Percentiles rank a stretch among this genome's conserved stretches.
Evolutionary conservation across 2,329 filamentous ascomycete species (phyloP).

Genomic region (Apiospora koreana): DNA sequence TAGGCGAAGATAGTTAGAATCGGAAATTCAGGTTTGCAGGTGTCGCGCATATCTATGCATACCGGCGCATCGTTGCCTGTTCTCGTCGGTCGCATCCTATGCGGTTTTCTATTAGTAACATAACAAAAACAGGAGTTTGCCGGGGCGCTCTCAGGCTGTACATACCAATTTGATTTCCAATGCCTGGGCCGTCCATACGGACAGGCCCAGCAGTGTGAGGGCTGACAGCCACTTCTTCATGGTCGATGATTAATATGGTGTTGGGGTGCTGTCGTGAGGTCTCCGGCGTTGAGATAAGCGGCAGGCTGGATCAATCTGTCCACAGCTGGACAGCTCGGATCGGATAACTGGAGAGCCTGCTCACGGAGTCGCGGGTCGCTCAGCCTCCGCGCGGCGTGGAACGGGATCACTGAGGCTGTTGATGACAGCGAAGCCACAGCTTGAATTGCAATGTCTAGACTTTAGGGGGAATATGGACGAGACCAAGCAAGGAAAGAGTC

Average conservation of each 20-base stretch:
- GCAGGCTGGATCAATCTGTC: slow-evolving; percentile 1
- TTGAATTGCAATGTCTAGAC: background rate
- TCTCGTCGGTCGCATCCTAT: slow-evolving; percentile 74
- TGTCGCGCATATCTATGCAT: slow-evolving; percentile 23
- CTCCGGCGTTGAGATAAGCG: background rate
- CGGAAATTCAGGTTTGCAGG: background rate
- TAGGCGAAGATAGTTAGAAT: slow-evolving; percentile 31
- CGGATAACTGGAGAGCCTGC: slow-evolving; percentile 3
- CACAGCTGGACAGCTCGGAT: slow-evolving; percentile 3
- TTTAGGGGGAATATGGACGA: too few relatives aligned
- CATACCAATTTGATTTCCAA: slow-evolving; percentile 61
- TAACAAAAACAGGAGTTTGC: background rate
- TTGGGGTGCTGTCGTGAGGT: background rate
- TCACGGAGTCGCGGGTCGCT: slow-evolving; percentile 3
- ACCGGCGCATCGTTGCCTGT: slow-evolving; percentile 78
- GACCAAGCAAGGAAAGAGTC: background rate
- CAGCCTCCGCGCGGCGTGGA: background rate
- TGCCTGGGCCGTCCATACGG: slow-evolving; percentile 53
- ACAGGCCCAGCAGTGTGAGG: slow-evolving; percentile 54
- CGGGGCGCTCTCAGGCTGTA: slow-evolving; percentile 13
- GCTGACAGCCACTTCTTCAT: slow-evolving; percentile 58
- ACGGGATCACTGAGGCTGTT: background rate
- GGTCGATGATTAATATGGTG: slow-evolving; percentile 8
- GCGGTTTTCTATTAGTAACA: slow-evolving; percentile 18
- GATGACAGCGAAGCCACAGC: background rate